Conservation (phyloP, 441 rosid species). For the Syzygium syzygioides region DNA sequence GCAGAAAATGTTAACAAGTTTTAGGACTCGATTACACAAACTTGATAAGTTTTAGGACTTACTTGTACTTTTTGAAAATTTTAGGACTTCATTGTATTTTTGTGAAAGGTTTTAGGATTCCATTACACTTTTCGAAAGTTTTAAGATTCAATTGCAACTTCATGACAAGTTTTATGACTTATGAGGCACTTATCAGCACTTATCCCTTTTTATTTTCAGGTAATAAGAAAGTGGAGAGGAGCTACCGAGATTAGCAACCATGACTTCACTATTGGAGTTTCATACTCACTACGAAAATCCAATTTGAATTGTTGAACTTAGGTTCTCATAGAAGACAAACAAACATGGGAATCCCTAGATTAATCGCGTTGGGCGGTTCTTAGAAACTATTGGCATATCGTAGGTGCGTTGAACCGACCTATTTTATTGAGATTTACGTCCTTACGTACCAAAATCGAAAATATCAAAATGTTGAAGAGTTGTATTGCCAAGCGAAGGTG, state of each 20-base stretch:
- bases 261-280: background rate
- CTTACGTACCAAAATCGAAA: background rate
- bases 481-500: background rate
- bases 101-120: no score
- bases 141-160: no score
- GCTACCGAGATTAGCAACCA: background rate
- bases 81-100: no score
- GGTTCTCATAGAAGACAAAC: background rate
- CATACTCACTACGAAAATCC: background rate
- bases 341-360: background rate
- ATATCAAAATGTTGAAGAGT: background rate
- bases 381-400: background rate
- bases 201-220: background rate
- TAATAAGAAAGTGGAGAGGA: background rate
- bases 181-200: no score
- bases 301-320: background rate
- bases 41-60: no score
- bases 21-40: no score
- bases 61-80: no score
- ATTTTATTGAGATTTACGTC: background rate
- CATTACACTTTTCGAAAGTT: no score
- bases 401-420: background rate
- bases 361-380: fast-evolving
- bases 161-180: no score
- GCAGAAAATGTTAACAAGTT: no score